Base-by-base conservation (phyloP, 768 basidiomycete species). In the Xerocomellus dryophilus region DNA sequence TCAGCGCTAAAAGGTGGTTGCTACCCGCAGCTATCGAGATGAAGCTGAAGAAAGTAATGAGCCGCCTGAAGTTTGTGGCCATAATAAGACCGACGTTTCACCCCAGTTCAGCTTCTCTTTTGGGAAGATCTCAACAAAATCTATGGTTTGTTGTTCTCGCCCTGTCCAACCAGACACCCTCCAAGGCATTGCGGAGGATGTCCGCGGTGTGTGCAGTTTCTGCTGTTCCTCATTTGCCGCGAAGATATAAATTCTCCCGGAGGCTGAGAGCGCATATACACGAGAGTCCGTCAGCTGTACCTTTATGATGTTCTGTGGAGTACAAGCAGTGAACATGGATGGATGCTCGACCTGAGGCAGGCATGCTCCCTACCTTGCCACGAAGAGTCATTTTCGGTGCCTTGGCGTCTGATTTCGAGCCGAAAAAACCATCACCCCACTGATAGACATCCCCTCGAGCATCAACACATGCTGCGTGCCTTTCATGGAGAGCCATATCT, bases 381-480 rank as follows among this genome's bases (percentile, higher is more conserved):
- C 76, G 77, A 43, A 90, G 65, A 1, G 86, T 86, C 41, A 77
- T 68, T 27, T 71, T 77, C 6, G 86, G 86, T 27, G 56, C 58
- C 23, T 61, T 59, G 59, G 58, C 57, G 25, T 69, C 53, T 43
- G 69, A 47, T 15, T 68, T 59, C 7, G 65, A 57, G 15, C 75
- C 75, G 58, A 77, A 78, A 68, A 84, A 88, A 0, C 80, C 85
- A 39, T 78, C 75, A 0, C 90, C 90, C 90, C 90, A 93, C 61
- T 92, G 89, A 62, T 90, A 88, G 3, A 91, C 84, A 60, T 94
- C 85, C 23, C 91, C 92, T 34, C 80, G 77, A 8, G 82, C 83
- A 63, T 93, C 90, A 18, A 93, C 81, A 57, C 88, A 90, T 14
- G 84, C 90, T 1, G 82, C 88, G 57, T 88, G 83, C 31, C 71